phyloP scores from a whole-genome alignment of 2,329 filamentous ascomycete species.

The Pseudophaeomoniella oleicola region DNA sequence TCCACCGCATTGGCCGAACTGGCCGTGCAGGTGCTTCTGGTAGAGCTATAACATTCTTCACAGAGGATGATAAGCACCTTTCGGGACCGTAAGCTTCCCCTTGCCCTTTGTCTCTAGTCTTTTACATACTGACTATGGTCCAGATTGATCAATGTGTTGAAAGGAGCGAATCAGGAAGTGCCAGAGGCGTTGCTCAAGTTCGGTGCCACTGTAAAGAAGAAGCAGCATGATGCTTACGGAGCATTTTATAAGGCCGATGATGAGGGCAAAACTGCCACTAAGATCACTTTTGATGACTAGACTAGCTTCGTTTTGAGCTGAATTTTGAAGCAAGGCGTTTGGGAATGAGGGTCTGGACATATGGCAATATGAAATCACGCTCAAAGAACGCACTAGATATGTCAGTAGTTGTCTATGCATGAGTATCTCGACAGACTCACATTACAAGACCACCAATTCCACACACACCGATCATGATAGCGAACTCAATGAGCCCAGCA shows the following conservation, averaged over 20 bases:
- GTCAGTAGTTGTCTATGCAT: background rate
- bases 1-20: constrained; percentile 90
- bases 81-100: constrained; percentile 56
- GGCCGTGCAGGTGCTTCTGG: constrained; percentile 85
- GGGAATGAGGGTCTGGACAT: constrained; percentile 8
- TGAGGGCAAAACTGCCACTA: constrained; percentile 69
- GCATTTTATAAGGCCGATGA: constrained; percentile 89
- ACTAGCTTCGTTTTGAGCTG: constrained; percentile 16
- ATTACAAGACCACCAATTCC: constrained; percentile 39
- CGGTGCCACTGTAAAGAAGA: constrained; percentile 97
- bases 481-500: constrained; percentile 16
- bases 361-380: constrained; percentile 7
- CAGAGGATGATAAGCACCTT: constrained; percentile 82
- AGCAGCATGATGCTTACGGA: constrained; percentile 88
- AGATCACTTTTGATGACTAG: constrained; percentile 71
- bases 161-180: constrained; percentile 78
- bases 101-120: constrained; percentile 2
- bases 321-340: constrained; percentile 9
- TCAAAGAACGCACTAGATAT: constrained; percentile 3
- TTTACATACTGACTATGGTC: constrained; percentile 13
- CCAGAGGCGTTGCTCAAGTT: constrained; percentile 89
- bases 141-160: constrained; percentile 74
- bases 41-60: constrained; percentile 84
- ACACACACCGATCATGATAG: constrained; percentile 36
- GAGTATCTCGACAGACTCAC: constrained; percentile 35